Base-by-base conservation (phyloP, 352 stramenopile genomes). In the Pythium scleroteichum region DNA sequence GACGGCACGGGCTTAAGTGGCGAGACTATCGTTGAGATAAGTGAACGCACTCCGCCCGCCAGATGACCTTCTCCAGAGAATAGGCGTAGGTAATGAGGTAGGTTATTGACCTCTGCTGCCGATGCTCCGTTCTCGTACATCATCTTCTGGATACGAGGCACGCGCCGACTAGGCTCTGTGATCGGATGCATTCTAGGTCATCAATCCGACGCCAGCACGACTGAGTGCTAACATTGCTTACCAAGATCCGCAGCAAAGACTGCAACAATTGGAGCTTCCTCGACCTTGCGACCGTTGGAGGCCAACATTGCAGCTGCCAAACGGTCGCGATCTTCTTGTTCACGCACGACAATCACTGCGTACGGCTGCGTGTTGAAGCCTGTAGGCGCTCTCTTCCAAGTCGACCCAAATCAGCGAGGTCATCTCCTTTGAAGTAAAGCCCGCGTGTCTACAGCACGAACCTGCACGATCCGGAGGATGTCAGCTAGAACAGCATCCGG, bases 321-420 rank as follows among this genome's bases (percentile, higher is more conserved):
- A 26, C 76, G 75, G 26, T 94, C 73, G 20, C 87, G 85, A 23
- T 93, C 80, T 14, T 69, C 74, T 27, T 79, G 68, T 26, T 91
- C 76, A 38, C 85, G 80, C 38, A 96, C 78, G 26, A 96, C 33
- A 19, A 96, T 73, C 17, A 79, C 88, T 0, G 83, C 81, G 54
- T 92, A 96, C 38, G 85, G 83, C 62, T 92, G 79, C 42, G 73
- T 81, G 58, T 96, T 96, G 62, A 94, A 93, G 6, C 82, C 77
- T n/a, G 71, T 89, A 1, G 87, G 87, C 3, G 83, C 82, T 50
- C 79, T 72, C 82, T 92, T 33, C 22, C 40, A 10, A 47, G 17
- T 19, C 29, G n/a, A n/a, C n/a, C n/a, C n/a, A n/a, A n/a, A n/a
- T n/a, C n/a, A n/a, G n/a, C n/a, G n/a, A n/a, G n/a, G n/a, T n/a